Conservation (phyloP, 306 rosid genomes). For the Fragaria vesca region DNA sequence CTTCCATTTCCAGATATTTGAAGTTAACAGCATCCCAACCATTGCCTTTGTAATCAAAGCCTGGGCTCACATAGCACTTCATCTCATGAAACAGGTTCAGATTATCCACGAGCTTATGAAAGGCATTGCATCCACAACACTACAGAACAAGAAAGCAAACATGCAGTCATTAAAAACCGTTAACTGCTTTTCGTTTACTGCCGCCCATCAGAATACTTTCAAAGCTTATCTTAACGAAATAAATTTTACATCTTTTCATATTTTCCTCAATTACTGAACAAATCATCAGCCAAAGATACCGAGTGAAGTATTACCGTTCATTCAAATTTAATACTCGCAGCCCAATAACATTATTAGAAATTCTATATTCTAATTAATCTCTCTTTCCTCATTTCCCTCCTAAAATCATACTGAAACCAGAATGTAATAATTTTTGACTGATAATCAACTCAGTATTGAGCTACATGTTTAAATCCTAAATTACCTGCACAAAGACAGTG, state of each 20-base stretch:
- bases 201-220: background rate
- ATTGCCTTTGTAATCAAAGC: slow-evolving; percentile 66
- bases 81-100: slow-evolving; percentile 91
- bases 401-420: background rate
- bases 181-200: background rate
- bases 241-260: background rate
- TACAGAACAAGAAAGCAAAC: slow-evolving; percentile 29
- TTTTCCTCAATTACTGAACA: background rate
- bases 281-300: background rate
- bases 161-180: background rate
- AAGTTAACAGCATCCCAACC: slow-evolving; percentile 70
- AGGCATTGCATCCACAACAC: slow-evolving; percentile 94
- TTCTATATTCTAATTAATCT: background rate
- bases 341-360: background rate
- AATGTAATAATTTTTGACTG: background rate
- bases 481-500: slow-evolving; percentile 97
- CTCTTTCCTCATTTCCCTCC: background rate
- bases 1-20: slow-evolving; percentile 57
- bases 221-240: background rate
- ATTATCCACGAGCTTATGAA: slow-evolving; percentile 94
- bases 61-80: slow-evolving; percentile 77
- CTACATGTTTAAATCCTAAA: slow-evolving; percentile 11
- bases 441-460: background rate
- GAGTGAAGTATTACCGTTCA: background rate
- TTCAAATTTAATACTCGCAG: background rate